phyloP scores from a whole-genome alignment of 148 eudicot species.

The Agrostemma githago region DNA sequence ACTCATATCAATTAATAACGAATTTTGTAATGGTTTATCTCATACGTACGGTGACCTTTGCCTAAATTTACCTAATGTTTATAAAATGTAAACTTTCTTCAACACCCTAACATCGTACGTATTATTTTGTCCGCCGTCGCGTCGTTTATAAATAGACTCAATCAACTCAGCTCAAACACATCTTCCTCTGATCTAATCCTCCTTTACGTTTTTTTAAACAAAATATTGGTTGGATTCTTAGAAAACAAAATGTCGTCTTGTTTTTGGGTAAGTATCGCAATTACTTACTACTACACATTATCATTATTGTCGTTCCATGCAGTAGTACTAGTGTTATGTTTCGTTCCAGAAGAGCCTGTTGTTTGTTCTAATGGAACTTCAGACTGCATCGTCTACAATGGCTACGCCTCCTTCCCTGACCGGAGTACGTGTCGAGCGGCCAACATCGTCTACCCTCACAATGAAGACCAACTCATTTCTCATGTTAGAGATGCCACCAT shows the following conservation, averaged over 20 bases:
- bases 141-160: no score
- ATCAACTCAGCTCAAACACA: no score
- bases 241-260: background rate
- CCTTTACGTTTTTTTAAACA: no score
- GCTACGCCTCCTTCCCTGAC: slow-evolving; percentile 25
- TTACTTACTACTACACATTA: background rate
- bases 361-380: slow-evolving; percentile 23
- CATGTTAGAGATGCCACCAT: slow-evolving; percentile 21
- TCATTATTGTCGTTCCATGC: background rate
- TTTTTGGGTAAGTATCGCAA: background rate
- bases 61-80: no score
- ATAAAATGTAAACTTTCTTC: no score
- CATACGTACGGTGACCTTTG: no score
- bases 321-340: background rate
- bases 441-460: slow-evolving; percentile 17
- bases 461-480: slow-evolving; percentile 22
- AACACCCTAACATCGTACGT: no score
- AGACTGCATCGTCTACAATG: slow-evolving; percentile 29
- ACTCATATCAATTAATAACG: no score
- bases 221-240: background rate
- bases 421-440: slow-evolving; percentile 26
- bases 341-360: slow-evolving; percentile 28
- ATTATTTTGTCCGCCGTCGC: no score
- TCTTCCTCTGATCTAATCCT: no score
- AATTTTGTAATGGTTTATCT: no score